Evolutionary conservation across 2,329 filamentous ascomycete species (phyloP).

Genomic region (Penicillium sp.): DNA sequence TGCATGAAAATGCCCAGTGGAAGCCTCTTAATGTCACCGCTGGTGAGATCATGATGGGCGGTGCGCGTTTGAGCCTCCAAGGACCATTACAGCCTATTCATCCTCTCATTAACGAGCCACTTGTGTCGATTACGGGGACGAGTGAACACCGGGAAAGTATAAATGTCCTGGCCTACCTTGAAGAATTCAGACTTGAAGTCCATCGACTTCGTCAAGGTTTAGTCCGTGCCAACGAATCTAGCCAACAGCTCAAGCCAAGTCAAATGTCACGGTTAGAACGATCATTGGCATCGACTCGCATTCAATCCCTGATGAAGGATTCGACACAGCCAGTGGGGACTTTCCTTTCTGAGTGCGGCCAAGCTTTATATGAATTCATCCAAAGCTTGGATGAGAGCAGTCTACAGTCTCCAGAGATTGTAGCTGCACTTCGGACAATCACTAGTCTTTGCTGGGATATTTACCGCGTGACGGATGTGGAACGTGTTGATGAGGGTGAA

Average conservation of each 20-base stretch:
- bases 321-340: constrained; percentile 44
- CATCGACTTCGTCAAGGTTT: constrained; percentile 40
- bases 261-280: constrained; percentile 48
- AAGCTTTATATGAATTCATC: constrained; percentile 40
- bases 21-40: constrained; percentile 29
- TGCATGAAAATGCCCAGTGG: constrained; percentile 37
- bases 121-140: constrained; percentile 32
- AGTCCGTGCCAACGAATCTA: constrained; percentile 35
- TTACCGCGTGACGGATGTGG: constrained; percentile 45
- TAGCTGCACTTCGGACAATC: constrained; percentile 36
- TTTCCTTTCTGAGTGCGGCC: constrained; percentile 44
- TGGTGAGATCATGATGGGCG: constrained; percentile 28
- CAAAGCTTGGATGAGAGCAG: constrained; percentile 32
- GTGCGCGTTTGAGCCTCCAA: constrained; percentile 30
- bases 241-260: constrained; percentile 42
- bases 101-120: constrained; percentile 46
- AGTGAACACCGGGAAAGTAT: constrained; percentile 28
- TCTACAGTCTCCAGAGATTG: constrained; percentile 28
- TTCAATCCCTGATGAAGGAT: constrained; percentile 47
- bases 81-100: constrained; percentile 40
- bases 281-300: constrained; percentile 46
- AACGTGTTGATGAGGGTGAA: constrained; percentile 55
- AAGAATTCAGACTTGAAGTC: constrained; percentile 43
- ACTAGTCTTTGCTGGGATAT: constrained; percentile 56
- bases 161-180: constrained; percentile 37